phyloP scores from a whole-genome alignment of 2,329 filamentous ascomycete genomes.

The Epichloe festucae region DNA sequence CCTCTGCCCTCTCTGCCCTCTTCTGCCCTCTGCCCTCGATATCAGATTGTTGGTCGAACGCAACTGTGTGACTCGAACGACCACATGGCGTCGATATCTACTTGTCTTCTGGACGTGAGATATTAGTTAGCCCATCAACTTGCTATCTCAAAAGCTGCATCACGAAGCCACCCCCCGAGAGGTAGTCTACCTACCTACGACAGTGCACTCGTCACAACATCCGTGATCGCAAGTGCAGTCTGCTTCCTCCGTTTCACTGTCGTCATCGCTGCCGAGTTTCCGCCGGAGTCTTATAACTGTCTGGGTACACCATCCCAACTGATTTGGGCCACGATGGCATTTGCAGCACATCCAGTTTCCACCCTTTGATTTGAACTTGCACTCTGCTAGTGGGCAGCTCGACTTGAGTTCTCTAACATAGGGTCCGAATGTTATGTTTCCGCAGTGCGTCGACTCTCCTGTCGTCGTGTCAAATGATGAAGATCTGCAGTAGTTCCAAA shows the following conservation, averaged over 20 bases:
- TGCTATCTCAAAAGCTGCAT: too few species aligned
- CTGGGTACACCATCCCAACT: constrained; percentile 38
- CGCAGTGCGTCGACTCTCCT: constrained; percentile 36
- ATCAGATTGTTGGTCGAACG: too few species aligned
- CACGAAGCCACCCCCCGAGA: background rate
- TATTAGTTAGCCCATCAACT: background rate
- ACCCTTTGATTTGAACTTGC: constrained; percentile 35
- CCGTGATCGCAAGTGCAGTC: constrained; percentile 37
- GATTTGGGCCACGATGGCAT: constrained; percentile 38
- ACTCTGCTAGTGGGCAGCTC: constrained; percentile 37
- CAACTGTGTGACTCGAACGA: background rate
- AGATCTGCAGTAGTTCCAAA: constrained; percentile 17
- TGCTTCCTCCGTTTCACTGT: constrained; percentile 21
- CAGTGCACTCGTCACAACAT: constrained; percentile 36
- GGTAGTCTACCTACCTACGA: constrained; percentile 24
- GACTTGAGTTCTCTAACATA: constrained; percentile 27
- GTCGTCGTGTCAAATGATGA: constrained; percentile 33
- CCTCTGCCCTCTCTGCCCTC: too few species aligned
- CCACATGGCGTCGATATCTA: background rate
- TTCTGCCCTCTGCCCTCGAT: too few species aligned
- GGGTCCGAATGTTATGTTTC: constrained; percentile 32
- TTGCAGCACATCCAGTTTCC: constrained; percentile 42
- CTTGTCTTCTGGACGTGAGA: background rate
- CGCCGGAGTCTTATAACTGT: constrained; percentile 17
- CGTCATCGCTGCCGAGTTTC: constrained; percentile 15